These are phyloP conservation scores for Colletotrichum coccodes DNA, from an alignment of 2,329 filamentous ascomycete species.

Conservation along the genomic window DNA sequence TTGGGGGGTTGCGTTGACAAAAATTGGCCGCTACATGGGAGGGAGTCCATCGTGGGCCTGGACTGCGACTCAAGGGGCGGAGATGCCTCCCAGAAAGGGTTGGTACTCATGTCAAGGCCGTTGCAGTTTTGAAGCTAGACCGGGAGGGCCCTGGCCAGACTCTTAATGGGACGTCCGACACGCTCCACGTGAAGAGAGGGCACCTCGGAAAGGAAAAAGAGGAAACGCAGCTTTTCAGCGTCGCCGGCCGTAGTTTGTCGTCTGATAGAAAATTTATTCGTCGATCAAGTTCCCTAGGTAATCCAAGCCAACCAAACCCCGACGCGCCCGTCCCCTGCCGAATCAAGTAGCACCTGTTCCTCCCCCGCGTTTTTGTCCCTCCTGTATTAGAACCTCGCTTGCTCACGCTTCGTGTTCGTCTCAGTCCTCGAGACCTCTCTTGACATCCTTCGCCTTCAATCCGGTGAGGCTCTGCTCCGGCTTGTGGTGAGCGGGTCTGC, in stretches of 20 bases:
- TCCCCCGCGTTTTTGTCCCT: slow-evolving; percentile 6
- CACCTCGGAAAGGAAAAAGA: background rate
- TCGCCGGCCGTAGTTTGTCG: background rate
- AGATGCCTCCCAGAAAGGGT: background rate
- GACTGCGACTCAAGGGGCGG: background rate
- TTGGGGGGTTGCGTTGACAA: background rate
- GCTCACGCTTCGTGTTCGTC: background rate
- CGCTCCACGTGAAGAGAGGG: background rate
- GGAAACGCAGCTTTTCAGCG: background rate
- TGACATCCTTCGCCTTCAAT: slow-evolving; percentile 67
- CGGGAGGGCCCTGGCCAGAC: background rate
- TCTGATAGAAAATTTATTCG: slow-evolving; percentile 20
- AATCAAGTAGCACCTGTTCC: slow-evolving; percentile 17
- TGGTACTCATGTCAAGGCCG: background rate
- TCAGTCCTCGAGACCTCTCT: slow-evolving; percentile 56
- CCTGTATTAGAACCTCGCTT: background rate
- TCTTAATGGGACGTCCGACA: background rate
- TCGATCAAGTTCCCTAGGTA: slow-evolving; percentile 27
- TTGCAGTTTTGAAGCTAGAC: background rate
- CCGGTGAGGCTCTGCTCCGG: slow-evolving; percentile 64
- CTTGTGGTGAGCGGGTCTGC: slow-evolving; percentile 66
- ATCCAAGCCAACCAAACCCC: slow-evolving; percentile 25
- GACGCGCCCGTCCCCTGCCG: slow-evolving; percentile 16
- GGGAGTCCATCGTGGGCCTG: background rate
- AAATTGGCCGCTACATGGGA: background rate